Evolutionary conservation across 2,329 filamentous ascomycete species (phyloP).

Genomic region (Penicillium sp.): DNA sequence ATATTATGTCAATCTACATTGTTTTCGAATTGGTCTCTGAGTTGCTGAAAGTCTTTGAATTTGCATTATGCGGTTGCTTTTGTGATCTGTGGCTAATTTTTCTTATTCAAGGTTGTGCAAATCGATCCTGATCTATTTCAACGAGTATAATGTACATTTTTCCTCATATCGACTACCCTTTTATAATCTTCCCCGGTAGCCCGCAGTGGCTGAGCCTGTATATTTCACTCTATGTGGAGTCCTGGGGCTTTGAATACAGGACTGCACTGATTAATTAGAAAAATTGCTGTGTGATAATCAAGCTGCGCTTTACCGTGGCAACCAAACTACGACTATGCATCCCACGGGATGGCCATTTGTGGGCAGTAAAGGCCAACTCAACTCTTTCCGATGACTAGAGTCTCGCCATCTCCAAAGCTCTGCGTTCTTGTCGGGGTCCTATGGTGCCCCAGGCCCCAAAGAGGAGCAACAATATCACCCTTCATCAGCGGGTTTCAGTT

Average conservation of each 20-base stretch:
- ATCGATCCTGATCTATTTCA: too few relatives aligned
- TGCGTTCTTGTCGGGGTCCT: slow-evolving; percentile 42
- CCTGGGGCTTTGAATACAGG: too few relatives aligned
- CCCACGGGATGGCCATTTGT: slow-evolving; percentile 38
- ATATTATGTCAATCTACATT: slow-evolving; percentile 15
- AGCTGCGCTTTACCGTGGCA: slow-evolving; percentile 26
- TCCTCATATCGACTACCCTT: too few relatives aligned
- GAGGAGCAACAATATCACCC: slow-evolving; percentile 38
- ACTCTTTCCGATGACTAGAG: slow-evolving; percentile 23
- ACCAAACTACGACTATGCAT: slow-evolving; percentile 27
- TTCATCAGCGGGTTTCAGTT: slow-evolving; percentile 44
- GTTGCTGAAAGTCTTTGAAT: slow-evolving; percentile 1
- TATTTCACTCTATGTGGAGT: too few relatives aligned
- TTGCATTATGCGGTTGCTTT: neutral
- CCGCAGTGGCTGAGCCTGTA: too few relatives aligned
- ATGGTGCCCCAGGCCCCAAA: slow-evolving; percentile 46
- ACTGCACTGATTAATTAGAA: too few relatives aligned
- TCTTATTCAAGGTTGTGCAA: neutral
- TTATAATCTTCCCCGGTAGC: too few relatives aligned
- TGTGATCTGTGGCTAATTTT: slow-evolving; percentile 2
- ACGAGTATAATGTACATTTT: too few relatives aligned
- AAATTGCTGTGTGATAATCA: slow-evolving; percentile 26
- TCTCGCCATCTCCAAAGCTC: slow-evolving; percentile 32
- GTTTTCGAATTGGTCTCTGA: slow-evolving; percentile 18
- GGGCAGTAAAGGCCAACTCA: slow-evolving; percentile 35